phyloP scores from a whole-genome alignment of 306 rosid species.

The Quercus gilva region DNA sequence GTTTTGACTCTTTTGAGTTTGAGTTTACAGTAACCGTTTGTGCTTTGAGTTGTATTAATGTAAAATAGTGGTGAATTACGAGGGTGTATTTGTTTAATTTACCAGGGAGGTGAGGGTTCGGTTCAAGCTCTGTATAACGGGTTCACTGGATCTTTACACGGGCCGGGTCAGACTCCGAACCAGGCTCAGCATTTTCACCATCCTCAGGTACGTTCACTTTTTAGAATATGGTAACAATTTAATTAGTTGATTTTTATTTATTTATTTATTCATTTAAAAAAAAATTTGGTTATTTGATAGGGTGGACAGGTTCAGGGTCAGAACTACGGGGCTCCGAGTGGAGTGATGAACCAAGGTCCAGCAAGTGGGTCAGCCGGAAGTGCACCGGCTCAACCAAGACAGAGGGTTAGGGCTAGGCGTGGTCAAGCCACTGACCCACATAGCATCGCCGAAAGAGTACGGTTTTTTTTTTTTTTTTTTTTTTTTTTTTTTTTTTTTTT shows the following conservation, averaged over 20 bases:
- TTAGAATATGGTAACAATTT: neutral
- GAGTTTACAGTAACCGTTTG: too few relatives aligned
- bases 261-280: neutral
- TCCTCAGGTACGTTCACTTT: constrained; percentile 40
- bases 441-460: constrained; percentile 95
- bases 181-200: constrained; percentile 62
- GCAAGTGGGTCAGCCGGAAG: constrained; percentile 39
- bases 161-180: constrained; percentile 27
- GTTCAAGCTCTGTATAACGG: constrained; percentile 58
- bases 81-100: neutral
- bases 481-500: neutral
- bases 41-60: neutral
- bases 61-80: neutral
- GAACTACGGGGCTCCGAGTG: constrained; percentile 44
- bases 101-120: constrained; percentile 43
- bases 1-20: neutral
- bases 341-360: constrained; percentile 45
- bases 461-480: too few relatives aligned
- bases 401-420: constrained; percentile 85
- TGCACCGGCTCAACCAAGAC: constrained; percentile 74
- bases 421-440: constrained; percentile 99
- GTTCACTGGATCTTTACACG: constrained; percentile 59
- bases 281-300: constrained; percentile 5
- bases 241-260: neutral
- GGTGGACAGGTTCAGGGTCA: constrained; percentile 43